Evolutionary conservation across 225 moss, liverwort and hornwort genomes (phyloP).

Genomic region (Sphagnum tenellum): DNA sequence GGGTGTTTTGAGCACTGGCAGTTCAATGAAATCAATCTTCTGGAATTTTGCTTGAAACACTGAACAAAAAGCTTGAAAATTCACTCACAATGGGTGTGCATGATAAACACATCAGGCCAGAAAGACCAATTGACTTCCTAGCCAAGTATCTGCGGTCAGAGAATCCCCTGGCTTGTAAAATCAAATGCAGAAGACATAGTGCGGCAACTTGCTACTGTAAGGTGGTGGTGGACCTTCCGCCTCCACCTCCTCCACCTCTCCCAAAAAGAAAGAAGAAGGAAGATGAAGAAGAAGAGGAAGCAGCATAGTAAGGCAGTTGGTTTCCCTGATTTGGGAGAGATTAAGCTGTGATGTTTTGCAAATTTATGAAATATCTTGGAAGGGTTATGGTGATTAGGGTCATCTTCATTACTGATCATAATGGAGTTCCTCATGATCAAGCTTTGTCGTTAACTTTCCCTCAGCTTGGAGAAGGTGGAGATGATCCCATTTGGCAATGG

Average conservation of each 20-base stretch:
- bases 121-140: conserved; percentile 26
- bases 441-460: too few relatives aligned
- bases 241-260: conserved; percentile 12
- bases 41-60: background rate
- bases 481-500: too few relatives aligned
- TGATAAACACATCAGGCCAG: conserved; percentile 8
- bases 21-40: background rate
- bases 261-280: background rate
- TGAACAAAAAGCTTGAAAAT: background rate
- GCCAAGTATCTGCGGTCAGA: conserved; percentile 30
- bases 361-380: too few relatives aligned
- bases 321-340: too few relatives aligned
- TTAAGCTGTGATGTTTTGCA: too few relatives aligned
- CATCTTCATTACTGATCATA: too few relatives aligned
- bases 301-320: too few relatives aligned
- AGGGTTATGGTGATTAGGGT: too few relatives aligned
- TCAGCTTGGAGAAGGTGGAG: too few relatives aligned
- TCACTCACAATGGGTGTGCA: background rate
- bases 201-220: conserved; percentile 29
- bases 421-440: too few relatives aligned
- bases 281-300: too few relatives aligned
- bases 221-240: conserved; percentile 13
- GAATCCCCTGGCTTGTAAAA: conserved; percentile 27
- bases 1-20: background rate
- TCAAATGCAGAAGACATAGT: conserved; percentile 20